Conservation (phyloP, 1,284 basidiomycete genomes). For the Leccinum pseudoinsigne region DNA sequence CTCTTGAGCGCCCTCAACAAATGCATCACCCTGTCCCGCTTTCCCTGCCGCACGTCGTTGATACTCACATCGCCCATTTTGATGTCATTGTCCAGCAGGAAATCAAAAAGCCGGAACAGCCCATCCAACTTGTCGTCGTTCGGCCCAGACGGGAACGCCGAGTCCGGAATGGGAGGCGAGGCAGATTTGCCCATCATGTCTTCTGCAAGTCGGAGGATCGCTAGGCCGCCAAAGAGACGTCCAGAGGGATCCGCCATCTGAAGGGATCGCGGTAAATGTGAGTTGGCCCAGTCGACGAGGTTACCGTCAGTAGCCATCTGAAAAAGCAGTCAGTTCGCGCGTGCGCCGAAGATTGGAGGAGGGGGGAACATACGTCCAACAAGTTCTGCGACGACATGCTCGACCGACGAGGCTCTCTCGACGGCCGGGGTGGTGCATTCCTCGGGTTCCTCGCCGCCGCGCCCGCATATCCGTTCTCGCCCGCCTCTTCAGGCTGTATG, state of each 20-base stretch:
- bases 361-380: slow-evolving; percentile 34
- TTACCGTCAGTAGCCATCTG: slow-evolving; percentile 41
- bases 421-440: slow-evolving; percentile 57
- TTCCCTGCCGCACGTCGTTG: slow-evolving; percentile 84
- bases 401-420: slow-evolving; percentile 53
- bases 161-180: slow-evolving; percentile 72
- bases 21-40: slow-evolving; percentile 75
- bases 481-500: slow-evolving; percentile 34
- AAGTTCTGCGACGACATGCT: slow-evolving; percentile 37
- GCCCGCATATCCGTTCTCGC: slow-evolving; percentile 17
- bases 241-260: slow-evolving; percentile 57
- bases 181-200: slow-evolving; percentile 68
- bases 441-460: slow-evolving; percentile 14
- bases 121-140: slow-evolving; percentile 85
- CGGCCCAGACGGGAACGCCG: slow-evolving; percentile 68
- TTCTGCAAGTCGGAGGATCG: slow-evolving; percentile 74
- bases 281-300: slow-evolving; percentile 87
- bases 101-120: slow-evolving; percentile 86
- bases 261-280: slow-evolving; percentile 67
- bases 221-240: slow-evolving; percentile 64
- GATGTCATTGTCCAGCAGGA: slow-evolving; percentile 84
- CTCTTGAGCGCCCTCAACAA: slow-evolving; percentile 72
- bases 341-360: no score
- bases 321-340: background rate
- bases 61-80: slow-evolving; percentile 89